These are phyloP conservation scores for Elaeagnus macrophylla DNA, from an alignment of 306 rosid species.

Conservation along the genomic window DNA sequence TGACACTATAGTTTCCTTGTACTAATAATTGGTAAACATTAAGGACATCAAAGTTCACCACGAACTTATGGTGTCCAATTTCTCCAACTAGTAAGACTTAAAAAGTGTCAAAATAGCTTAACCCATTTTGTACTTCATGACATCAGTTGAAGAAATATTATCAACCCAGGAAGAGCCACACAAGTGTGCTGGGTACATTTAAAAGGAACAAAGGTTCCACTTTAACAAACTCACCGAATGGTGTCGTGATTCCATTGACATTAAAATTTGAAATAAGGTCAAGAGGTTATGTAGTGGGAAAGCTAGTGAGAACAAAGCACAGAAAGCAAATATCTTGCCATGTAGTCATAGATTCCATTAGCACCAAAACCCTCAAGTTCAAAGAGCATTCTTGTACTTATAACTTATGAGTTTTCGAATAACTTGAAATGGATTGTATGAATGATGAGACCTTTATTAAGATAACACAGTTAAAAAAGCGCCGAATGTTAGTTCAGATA, in stretches of 20 bases:
- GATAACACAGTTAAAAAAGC: no score
- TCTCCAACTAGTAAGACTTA: no score
- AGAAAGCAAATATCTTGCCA: slow-evolving; percentile 55
- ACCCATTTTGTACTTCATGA: slow-evolving; percentile 2
- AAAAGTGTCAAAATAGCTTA: no score
- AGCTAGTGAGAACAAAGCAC: slow-evolving; percentile 65
- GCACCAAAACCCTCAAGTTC: slow-evolving; percentile 63
- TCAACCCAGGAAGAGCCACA: slow-evolving; percentile 75
- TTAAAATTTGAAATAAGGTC: slow-evolving; percentile 51
- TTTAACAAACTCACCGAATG: slow-evolving; percentile 30
- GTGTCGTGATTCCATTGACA: slow-evolving; percentile 42
- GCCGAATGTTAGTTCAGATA: no score
- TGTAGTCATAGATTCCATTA: slow-evolving; percentile 42
- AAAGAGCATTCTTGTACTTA: slow-evolving; percentile 55
- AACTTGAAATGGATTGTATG: no score
- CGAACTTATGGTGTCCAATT: no score
- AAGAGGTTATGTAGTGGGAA: slow-evolving; percentile 72
- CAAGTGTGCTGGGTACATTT: slow-evolving; percentile 30
- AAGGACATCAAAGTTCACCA: no score
- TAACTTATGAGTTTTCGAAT: slow-evolving; percentile 12
- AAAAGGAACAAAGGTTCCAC: slow-evolving; percentile 67
- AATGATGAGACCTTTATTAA: no score
- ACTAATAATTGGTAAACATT: no score
- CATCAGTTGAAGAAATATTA: slow-evolving; percentile 72
- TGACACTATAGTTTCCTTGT: no score